phyloP scores from a whole-genome alignment of 1,139 yeast species.

The Pichia sp. region DNA sequence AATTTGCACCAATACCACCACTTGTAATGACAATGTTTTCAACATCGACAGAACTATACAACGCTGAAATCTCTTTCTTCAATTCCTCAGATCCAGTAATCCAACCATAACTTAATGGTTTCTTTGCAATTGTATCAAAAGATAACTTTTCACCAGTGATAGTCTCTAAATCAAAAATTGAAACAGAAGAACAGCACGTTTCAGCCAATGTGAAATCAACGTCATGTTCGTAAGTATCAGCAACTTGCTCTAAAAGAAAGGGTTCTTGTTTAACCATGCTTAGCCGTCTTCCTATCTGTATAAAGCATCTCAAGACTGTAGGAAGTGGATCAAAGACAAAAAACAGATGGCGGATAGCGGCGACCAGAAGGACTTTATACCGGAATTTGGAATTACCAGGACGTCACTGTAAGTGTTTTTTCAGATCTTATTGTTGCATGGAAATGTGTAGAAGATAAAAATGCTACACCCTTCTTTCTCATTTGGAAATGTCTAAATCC shows the following conservation, averaged over 20 bases:
- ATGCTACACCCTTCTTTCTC: too few species aligned
- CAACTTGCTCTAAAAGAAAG: not conserved
- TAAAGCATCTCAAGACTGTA: too few species aligned
- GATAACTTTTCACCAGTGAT: too few species aligned
- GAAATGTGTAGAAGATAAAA: too few species aligned
- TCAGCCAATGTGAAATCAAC: not conserved
- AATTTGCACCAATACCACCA: conserved; percentile 58
- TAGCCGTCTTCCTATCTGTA: too few species aligned
- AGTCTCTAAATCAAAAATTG: not conserved
- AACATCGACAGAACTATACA: not conserved
- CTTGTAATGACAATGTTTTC: conserved; percentile 44
- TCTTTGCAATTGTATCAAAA: conserved; percentile 12
- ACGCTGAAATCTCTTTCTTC: conserved; percentile 25
- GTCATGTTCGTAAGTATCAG: not conserved
- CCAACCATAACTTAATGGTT: conserved; percentile 41
- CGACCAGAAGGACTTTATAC: too few species aligned
- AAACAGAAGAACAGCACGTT: not conserved
- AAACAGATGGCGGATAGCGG: too few species aligned
- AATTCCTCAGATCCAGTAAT: conserved; percentile 43
- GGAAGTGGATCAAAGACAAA: too few species aligned
- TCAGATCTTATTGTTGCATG: too few species aligned
- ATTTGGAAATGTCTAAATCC: too few species aligned
- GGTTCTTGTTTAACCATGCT: not conserved
- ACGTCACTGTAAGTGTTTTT: too few species aligned
- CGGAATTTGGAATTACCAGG: too few species aligned